These are phyloP conservation scores for Aspergillus vadensis DNA, from an alignment of 2,329 filamentous ascomycete genomes.

Conservation along the genomic window DNA sequence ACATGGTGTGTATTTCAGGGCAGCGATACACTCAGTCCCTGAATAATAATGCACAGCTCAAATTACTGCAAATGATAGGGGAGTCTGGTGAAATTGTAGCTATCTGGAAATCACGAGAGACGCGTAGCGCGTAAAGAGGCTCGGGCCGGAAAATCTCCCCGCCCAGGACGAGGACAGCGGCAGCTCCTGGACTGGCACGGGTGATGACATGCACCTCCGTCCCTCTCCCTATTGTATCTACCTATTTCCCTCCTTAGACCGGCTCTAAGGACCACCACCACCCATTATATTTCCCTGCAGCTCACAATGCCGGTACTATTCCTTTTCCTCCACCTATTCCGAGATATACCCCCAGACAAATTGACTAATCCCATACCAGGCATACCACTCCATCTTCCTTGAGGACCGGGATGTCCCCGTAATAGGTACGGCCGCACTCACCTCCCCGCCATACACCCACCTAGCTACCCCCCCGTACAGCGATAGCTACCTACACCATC, in stretches of 20 bases:
- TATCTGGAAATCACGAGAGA: slow-evolving; percentile 31
- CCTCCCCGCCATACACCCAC: slow-evolving; percentile 31
- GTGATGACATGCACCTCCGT: slow-evolving; percentile 32
- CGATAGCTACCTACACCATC: too few relatives aligned
- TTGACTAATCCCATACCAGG: slow-evolving; percentile 54
- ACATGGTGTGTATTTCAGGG: slow-evolving; percentile 43
- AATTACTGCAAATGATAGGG: too few relatives aligned
- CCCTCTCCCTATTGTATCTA: slow-evolving; percentile 12
- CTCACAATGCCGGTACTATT: slow-evolving; percentile 50
- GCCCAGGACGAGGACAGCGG: slow-evolving; percentile 3
- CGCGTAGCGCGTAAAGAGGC: slow-evolving; percentile 43
- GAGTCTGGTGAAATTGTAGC: not conserved
- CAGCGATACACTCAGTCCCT: too few relatives aligned
- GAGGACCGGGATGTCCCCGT: slow-evolving; percentile 71
- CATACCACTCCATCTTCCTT: slow-evolving; percentile 97
- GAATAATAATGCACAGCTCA: too few relatives aligned
- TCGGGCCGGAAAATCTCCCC: slow-evolving; percentile 42
- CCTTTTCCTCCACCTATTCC: slow-evolving; percentile 17
- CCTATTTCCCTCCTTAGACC: slow-evolving; percentile 19
- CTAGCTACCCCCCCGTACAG: not conserved
- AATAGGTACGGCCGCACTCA: slow-evolving; percentile 53
- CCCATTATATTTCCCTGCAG: slow-evolving; percentile 1
- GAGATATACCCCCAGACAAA: not conserved
- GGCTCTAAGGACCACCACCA: slow-evolving; percentile 22
- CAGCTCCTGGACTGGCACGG: not conserved